Evolutionary conservation across 108 stramenopile genomes (phyloP).

Genomic region (Skeletonema menzelii): DNA sequence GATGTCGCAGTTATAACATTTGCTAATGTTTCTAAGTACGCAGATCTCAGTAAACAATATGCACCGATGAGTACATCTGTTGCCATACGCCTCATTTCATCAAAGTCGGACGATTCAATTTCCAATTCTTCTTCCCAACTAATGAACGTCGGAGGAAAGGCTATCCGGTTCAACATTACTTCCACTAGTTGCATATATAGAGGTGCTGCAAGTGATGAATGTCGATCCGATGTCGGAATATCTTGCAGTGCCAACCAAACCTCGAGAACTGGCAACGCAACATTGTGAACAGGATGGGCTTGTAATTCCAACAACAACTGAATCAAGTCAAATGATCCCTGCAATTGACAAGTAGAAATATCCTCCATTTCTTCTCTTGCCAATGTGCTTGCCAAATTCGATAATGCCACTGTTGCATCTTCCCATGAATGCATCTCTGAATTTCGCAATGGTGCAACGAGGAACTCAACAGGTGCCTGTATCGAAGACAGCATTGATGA

Average conservation of each 20-base stretch:
- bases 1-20: conserved; percentile 12
- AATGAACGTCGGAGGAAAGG: conserved; percentile 39
- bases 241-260: conserved; percentile 70
- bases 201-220: conserved; percentile 28
- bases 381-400: conserved; percentile 45
- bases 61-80: conserved; percentile 53
- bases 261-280: conserved; percentile 50
- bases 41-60: conserved; percentile 50
- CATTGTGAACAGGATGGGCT: conserved; percentile 46
- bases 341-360: conserved; percentile 20
- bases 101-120: conserved; percentile 54
- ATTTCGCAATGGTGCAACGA: conserved; percentile 38
- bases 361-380: conserved; percentile 57
- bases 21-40: conserved; percentile 41
- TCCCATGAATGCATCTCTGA: conserved; percentile 36
- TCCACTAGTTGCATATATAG: conserved; percentile 45
- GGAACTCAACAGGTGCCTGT: conserved; percentile 26
- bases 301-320: conserved; percentile 52
- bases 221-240: conserved; percentile 49
- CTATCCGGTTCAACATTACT: conserved; percentile 33
- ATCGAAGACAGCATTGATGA: conserved; percentile 43
- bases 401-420: conserved; percentile 48
- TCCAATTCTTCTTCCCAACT: conserved; percentile 62
- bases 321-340: conserved; percentile 46
- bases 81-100: conserved; percentile 55